phyloP scores from a whole-genome alignment of 208 protist genomes.

The Acanthamoeba lenticulata region DNA sequence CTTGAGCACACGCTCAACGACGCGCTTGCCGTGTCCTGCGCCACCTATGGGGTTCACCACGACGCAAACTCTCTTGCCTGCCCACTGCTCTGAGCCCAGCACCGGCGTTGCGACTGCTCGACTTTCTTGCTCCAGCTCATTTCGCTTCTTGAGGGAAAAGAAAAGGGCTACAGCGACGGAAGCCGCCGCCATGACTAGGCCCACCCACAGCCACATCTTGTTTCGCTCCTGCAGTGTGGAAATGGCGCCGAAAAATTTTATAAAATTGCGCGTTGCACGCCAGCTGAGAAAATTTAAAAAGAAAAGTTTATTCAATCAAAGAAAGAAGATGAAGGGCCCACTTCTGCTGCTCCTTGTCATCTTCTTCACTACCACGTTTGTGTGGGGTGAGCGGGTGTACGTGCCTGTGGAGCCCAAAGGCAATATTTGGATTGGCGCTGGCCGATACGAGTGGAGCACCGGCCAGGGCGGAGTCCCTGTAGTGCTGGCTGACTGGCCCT shows the following conservation, averaged over 20 bases:
- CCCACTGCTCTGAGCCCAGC: neutral
- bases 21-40: neutral
- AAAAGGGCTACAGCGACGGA: neutral
- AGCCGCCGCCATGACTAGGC: neutral
- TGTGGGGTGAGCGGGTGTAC: too few relatives aligned
- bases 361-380: too few relatives aligned
- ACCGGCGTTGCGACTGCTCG: neutral
- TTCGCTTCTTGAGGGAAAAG: neutral
- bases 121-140: neutral
- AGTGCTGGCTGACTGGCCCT: neutral
- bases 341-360: neutral
- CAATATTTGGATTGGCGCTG: neutral
- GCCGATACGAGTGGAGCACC: neutral
- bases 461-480: neutral
- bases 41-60: slow-evolving; percentile 29
- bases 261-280: neutral
- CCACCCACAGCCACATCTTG: neutral
- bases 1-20: neutral
- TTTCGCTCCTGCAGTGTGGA: too few relatives aligned
- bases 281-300: too few relatives aligned
- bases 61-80: slow-evolving; percentile 2
- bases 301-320: too few relatives aligned
- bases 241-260: too few relatives aligned
- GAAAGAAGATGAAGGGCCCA: too few relatives aligned
- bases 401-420: neutral